These are phyloP conservation scores for Backusella psychrophila DNA, from an alignment of 192 early-diverging fungal species.

Conservation along the genomic window DNA sequence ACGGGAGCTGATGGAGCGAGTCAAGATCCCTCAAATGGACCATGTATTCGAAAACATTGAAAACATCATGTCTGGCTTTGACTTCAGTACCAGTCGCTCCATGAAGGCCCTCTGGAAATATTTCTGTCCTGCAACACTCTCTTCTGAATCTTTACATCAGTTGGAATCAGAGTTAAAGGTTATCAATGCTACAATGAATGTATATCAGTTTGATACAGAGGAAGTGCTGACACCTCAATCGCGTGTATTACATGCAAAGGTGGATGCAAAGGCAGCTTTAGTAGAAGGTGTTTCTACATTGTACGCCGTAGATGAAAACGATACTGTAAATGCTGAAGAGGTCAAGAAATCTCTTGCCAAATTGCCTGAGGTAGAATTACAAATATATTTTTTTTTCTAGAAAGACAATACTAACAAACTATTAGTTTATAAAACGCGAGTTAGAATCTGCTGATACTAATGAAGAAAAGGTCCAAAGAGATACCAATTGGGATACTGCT, in stretches of 20 bases:
- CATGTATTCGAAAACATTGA: slow-evolving; percentile 10
- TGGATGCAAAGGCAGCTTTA: slow-evolving; percentile 58
- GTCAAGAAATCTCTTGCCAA: slow-evolving; percentile 46
- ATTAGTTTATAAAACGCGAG: background rate
- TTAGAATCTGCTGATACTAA: background rate
- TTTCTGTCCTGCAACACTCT: slow-evolving; percentile 48
- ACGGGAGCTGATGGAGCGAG: slow-evolving; percentile 13
- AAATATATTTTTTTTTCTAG: background rate
- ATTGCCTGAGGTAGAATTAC: slow-evolving; percentile 43
- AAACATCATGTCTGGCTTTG: slow-evolving; percentile 24
- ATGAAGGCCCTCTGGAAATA: slow-evolving; percentile 57
- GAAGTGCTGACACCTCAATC: slow-evolving; percentile 5
- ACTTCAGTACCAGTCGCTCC: slow-evolving; percentile 40
- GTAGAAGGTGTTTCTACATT: slow-evolving; percentile 67
- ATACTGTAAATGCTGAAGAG: slow-evolving; percentile 37
- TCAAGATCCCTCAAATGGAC: background rate
- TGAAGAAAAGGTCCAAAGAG: background rate
- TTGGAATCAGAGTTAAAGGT: slow-evolving; percentile 40
- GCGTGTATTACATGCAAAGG: slow-evolving; percentile 17
- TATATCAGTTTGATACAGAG: slow-evolving; percentile 18
- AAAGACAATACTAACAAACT: background rate
- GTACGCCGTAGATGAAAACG: slow-evolving; percentile 63
- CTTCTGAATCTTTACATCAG: slow-evolving; percentile 39
- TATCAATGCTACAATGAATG: slow-evolving; percentile 22
- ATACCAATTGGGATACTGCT: slow-evolving; percentile 19